Evolutionary conservation across 345 rosid species (phyloP).

Genomic region (Eucalyptus lansdowneana): DNA sequence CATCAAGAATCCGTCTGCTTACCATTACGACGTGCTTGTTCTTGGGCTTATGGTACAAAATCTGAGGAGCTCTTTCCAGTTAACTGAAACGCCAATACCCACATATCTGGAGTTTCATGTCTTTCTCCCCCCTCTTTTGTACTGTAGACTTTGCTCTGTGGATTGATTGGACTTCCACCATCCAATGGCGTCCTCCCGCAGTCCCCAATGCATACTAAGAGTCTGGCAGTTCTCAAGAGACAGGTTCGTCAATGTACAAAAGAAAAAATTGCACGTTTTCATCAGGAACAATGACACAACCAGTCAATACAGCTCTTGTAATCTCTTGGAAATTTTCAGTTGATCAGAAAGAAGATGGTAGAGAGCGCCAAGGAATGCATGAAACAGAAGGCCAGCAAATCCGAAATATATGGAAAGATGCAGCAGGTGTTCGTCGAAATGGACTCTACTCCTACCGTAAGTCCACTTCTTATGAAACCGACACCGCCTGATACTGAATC

Average conservation of each 20-base stretch:
- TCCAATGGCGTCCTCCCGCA: conserved; percentile 33
- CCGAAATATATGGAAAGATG: conserved; percentile 23
- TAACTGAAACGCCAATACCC: background rate
- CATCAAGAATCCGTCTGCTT: conserved; percentile 10
- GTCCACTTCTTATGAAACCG: background rate
- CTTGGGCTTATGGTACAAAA: conserved; percentile 1
- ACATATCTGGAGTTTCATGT: background rate
- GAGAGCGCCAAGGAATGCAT: conserved; percentile 17
- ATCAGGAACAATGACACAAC: background rate
- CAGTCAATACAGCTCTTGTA: background rate
- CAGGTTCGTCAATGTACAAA: background rate
- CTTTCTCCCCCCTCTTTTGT: background rate
- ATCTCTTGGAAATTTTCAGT: background rate
- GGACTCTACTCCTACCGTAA: conserved; percentile 6
- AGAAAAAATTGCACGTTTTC: background rate
- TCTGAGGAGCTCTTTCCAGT: background rate
- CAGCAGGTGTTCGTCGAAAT: conserved; percentile 15
- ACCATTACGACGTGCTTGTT: conserved; percentile 1
- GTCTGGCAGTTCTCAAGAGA: conserved; percentile 22
- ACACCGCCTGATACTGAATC: background rate
- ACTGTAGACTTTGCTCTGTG: conserved; percentile 15
- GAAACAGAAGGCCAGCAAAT: conserved; percentile 2
- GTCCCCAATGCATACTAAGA: conserved; percentile 32
- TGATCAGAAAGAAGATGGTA: conserved; percentile 17
- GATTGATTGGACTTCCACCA: conserved; percentile 29